Conservation (phyloP, 805 yeast species). For the Cyberlindnera bimundalis region DNA sequence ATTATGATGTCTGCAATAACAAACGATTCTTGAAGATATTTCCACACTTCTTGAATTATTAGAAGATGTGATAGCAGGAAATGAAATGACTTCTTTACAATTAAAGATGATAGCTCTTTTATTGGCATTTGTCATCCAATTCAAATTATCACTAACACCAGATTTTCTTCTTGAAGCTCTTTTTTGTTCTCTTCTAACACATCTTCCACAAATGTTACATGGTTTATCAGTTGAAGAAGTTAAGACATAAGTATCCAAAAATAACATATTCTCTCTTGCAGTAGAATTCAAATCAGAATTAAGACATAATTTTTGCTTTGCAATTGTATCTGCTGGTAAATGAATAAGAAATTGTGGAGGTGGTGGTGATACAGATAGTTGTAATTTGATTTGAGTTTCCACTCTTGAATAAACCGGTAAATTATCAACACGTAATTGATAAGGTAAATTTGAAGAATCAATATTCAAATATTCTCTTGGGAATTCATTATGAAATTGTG, state of each 20-base stretch:
- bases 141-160: conserved; percentile 67
- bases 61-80: conserved; percentile 48
- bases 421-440: conserved; percentile 50
- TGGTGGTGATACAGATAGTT: conserved; percentile 65
- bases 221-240: conserved; percentile 47
- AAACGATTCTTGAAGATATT: conserved; percentile 74
- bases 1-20: conserved; percentile 94
- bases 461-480: conserved; percentile 29
- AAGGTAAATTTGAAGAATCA: conserved; percentile 34
- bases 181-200: conserved; percentile 90
- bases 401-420: conserved; percentile 85
- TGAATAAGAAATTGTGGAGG: conserved; percentile 73
- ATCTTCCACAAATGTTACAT: conserved; percentile 83
- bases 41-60: conserved; percentile 38
- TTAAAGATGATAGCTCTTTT: conserved; percentile 88
- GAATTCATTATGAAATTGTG: conserved; percentile 23
- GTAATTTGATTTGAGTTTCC: conserved; percentile 89
- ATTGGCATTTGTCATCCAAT: conserved; percentile 72
- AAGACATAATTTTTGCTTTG: conserved; percentile 80
- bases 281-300: conserved; percentile 40
- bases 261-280: conserved; percentile 52
- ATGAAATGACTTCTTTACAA: conserved; percentile 80
- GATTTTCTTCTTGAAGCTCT: conserved; percentile 90
- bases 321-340: conserved; percentile 81
- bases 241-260: conserved; percentile 78